A percentile compares a stretch with the other conserved stretches of the same genome.
These are phyloP conservation scores for Penicillium egyptiacum DNA, from an alignment of 495 filamentous ascomycete genomes.

Conservation along the genomic window DNA sequence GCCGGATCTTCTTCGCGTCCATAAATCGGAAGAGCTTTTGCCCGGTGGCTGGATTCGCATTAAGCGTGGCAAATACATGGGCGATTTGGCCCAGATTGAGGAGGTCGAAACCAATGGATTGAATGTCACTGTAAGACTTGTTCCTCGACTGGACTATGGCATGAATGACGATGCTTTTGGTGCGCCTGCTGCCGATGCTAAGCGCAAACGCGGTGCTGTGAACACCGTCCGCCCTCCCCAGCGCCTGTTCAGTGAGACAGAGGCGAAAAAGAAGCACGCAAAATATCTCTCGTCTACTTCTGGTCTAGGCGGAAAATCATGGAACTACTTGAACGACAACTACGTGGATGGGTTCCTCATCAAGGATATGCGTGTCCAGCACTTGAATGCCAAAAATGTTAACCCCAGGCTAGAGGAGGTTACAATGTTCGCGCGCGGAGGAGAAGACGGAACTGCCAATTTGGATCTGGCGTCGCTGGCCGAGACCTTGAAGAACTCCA, in stretches of 20 bases:
- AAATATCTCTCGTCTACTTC: slow-evolving; percentile 61
- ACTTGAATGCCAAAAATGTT: slow-evolving; percentile 79
- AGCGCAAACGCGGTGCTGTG: slow-evolving; percentile 72
- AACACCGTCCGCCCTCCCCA: slow-evolving; percentile 72
- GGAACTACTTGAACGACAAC: slow-evolving; percentile 79
- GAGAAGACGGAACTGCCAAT: slow-evolving; percentile 89
- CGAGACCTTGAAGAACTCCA: slow-evolving; percentile 77
- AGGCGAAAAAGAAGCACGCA: slow-evolving; percentile 84
- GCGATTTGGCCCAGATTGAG: slow-evolving; percentile 89
- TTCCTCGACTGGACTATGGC: slow-evolving; percentile 92
- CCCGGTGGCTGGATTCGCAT: slow-evolving; percentile 92
- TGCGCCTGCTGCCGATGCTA: slow-evolving; percentile 54
- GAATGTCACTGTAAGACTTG: slow-evolving; percentile 78
- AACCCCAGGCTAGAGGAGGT: slow-evolving; percentile 95
- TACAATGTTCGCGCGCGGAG: slow-evolving; percentile 82
- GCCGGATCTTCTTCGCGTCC: slow-evolving; percentile 89
- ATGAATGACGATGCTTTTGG: slow-evolving; percentile 69
- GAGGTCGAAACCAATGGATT: slow-evolving; percentile 92
- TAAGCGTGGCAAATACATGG: slow-evolving; percentile 77
- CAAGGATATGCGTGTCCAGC: slow-evolving; percentile 89
- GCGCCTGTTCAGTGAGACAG: slow-evolving; percentile 87
- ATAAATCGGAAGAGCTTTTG: slow-evolving; percentile 80
- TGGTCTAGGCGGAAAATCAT: slow-evolving; percentile 66
- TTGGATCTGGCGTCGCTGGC: slow-evolving; percentile 88
- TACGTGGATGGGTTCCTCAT: slow-evolving; percentile 92